Percentiles rank a stretch among this genome's conserved stretches.
Evolutionary conservation across 2,329 filamentous ascomycete species (phyloP).

Genomic region (Colletotrichum sp.): DNA sequence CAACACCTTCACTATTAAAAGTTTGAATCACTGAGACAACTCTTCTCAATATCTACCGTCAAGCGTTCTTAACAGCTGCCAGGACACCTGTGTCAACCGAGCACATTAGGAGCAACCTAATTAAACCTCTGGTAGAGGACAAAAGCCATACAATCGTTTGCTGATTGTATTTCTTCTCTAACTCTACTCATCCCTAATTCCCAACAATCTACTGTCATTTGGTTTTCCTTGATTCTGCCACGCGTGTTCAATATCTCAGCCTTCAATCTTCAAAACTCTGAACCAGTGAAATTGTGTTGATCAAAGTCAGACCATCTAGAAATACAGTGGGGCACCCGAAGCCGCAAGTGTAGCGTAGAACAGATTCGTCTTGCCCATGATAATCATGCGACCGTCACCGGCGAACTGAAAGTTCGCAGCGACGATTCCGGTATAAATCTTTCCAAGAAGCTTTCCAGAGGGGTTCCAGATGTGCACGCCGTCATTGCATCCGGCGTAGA

Average conservation of each 20-base stretch:
- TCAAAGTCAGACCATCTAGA: background rate
- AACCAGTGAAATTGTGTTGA: background rate
- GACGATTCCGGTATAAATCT: constrained; percentile 55
- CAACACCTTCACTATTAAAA: background rate
- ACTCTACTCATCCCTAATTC: background rate
- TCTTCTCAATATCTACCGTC: background rate
- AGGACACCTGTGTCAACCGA: background rate
- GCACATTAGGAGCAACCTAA: rapidly evolving
- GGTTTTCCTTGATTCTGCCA: background rate
- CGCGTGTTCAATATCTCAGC: background rate
- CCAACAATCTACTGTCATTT: background rate
- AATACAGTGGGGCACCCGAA: background rate
- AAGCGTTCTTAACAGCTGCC: rapidly evolving
- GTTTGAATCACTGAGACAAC: background rate
- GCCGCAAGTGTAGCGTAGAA: constrained; percentile 35
- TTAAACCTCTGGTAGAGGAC: background rate
- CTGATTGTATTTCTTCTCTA: background rate
- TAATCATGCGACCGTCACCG: constrained; percentile 38
- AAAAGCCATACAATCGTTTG: background rate
- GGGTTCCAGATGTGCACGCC: constrained; percentile 54
- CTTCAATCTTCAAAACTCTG: background rate
- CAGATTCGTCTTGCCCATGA: constrained; percentile 37
- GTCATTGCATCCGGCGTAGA: constrained; percentile 56
- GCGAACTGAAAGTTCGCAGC: constrained; percentile 52
- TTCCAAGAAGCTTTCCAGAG: constrained; percentile 54